A percentile compares a stretch with the other conserved stretches of the same genome.
Evolutionary conservation across 345 rosid species (phyloP).

Genomic region (Salix koriyanagi): DNA sequence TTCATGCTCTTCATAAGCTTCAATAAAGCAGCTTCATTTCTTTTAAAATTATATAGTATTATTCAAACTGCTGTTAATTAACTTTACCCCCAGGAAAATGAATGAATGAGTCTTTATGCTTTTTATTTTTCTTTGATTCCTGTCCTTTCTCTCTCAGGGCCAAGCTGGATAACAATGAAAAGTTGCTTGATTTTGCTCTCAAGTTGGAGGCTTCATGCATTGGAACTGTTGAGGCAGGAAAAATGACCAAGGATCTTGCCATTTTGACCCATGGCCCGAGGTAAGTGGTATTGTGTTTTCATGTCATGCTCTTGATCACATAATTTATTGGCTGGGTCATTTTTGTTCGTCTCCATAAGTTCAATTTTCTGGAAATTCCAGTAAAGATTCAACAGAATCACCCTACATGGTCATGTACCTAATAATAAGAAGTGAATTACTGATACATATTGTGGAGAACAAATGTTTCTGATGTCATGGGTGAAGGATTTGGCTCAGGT

Average conservation of each 20-base stretch:
- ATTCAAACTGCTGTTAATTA: background rate
- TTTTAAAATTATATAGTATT: too few species aligned
- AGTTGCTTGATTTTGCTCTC: conserved; percentile 63
- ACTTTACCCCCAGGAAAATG: background rate
- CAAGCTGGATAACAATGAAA: conserved; percentile 74
- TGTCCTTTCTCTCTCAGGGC: conserved; percentile 46
- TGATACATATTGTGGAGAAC: background rate
- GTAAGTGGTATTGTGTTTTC: conserved; percentile 37
- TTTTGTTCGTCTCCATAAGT: background rate
- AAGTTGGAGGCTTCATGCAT: conserved; percentile 86
- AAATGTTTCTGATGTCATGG: background rate
- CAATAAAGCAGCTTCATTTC: too few species aligned
- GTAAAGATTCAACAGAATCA: background rate
- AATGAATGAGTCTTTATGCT: background rate
- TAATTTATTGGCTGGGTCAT: background rate
- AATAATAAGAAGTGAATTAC: too few species aligned
- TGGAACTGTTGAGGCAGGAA: conserved; percentile 78
- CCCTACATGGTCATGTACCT: too few species aligned
- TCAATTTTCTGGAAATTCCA: too few species aligned
- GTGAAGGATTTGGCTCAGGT: background rate
- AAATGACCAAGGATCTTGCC: conserved; percentile 98
- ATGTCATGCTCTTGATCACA: background rate
- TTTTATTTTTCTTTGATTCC: background rate
- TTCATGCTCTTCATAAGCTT: too few species aligned
- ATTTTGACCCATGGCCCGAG: conserved; percentile 71